Percentiles rank a stretch among this genome's conserved stretches.
Evolutionary conservation across 306 rosid species (phyloP).

Genomic region (Acacia melanoxylon): DNA sequence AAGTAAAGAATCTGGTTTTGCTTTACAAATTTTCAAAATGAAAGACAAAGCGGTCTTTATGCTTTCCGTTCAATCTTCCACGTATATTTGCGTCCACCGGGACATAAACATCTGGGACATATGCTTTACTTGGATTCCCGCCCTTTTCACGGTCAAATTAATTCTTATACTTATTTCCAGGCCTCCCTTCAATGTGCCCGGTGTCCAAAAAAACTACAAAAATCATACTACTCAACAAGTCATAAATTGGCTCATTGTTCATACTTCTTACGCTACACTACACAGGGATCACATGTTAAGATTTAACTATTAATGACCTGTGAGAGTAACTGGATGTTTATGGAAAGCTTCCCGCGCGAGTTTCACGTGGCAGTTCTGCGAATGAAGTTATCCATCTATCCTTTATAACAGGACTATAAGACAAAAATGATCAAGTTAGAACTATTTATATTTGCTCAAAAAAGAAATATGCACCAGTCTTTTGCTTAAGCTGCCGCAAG

Average conservation of each 20-base stretch:
- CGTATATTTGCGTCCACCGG: background rate
- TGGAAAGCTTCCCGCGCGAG: background rate
- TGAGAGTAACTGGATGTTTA: background rate
- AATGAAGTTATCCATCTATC: background rate
- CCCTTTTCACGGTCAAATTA: background rate
- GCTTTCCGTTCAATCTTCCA: background rate
- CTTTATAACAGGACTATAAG: background rate
- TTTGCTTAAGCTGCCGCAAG: background rate
- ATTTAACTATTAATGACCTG: background rate
- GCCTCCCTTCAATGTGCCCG: background rate
- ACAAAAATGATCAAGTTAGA: background rate
- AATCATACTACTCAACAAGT: background rate
- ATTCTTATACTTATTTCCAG: background rate
- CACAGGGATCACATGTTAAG: background rate
- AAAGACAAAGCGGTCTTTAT: background rate
- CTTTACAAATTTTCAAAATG: slow-evolving; percentile 4
- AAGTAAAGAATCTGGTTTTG: slow-evolving; percentile 28
- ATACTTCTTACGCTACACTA: background rate
- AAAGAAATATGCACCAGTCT: background rate
- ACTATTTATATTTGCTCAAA: background rate
- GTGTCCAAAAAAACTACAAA: background rate
- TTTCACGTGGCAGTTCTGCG: slow-evolving; percentile 16
- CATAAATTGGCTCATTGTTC: background rate
- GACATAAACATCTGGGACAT: background rate
- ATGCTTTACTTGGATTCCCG: background rate